Base-by-base conservation (phyloP, 2,329 filamentous ascomycete genomes). In the Cytospora piceicola region DNA sequence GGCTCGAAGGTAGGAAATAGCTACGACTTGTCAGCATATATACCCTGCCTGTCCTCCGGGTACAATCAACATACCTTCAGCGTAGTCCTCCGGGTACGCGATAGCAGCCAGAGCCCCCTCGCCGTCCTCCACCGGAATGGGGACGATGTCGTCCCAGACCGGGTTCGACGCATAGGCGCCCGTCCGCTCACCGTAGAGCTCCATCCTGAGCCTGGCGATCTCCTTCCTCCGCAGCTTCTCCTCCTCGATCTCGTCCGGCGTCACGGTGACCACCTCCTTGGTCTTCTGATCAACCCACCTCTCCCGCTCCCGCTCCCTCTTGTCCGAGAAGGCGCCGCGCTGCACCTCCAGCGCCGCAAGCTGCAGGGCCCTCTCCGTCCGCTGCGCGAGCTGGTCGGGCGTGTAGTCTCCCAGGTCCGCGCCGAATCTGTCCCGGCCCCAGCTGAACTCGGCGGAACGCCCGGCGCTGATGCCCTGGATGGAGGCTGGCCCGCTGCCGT, bases 1-100 rank as follows among this genome's bases (percentile, higher is more conserved):
- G 68, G 95, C 94, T 68, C 95, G 91, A 61, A 99, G 87, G 78
- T 98, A 99, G 54, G 91, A 89, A 80, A 96, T 95, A 56, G 92
- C 94, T 89, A 57, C 24, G 17, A n/a, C 5, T 42, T 60, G 63
- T 68, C 39, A 69, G 49, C 58, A 7, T 27, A 24, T 12, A n/a
- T 7, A 27, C 67, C 79, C 67, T 4, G 2, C 2, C 4, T 7
- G 7, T 17, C 22, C n/a, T 2, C 7, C 7, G 14, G 14, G 20
- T 1, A 34, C 17, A 17, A 11, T 3, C 30, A 17, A 36, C 56
- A 42, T 77, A 89, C 87, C 84, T 81, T 97, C 94, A 69, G 90
- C 87, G 77, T 99, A 99, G 69, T 95, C 90, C 36, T 92, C 88
- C 2, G 90, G 87, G 78, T 99, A 99, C 65, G 94, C 90, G 77